Base-by-base conservation (phyloP, 148 eudicot genomes). In the Euryodendron excelsum region DNA sequence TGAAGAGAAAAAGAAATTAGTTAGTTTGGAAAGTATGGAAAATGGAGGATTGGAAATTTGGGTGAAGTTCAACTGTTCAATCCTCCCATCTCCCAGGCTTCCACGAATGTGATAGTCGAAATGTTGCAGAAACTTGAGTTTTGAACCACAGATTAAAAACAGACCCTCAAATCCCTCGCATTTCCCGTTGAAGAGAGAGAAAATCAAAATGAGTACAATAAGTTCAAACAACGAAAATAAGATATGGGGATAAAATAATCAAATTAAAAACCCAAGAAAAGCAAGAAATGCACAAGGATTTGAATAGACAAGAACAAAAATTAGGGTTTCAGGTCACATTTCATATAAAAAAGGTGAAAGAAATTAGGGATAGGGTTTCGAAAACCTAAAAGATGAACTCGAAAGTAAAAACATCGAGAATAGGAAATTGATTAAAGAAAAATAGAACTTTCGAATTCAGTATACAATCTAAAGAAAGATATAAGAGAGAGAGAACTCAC, bases 401-500 rank as follows among this genome's bases (percentile, higher is more conserved):
- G 0, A 55, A 64, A 47, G 37, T 1, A n/a, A 45, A 28, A 18
- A 41, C n/a, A n/a, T n/a, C n/a, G n/a, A 21, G 65, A 30, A 60
- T 21, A 15, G 15, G 67, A 62, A 27, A 27, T 61, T 27, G 66
- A 13, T 30, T 14, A 13, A 30, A 6, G 39, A 73, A 17, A 21
- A 41, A 71, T 45, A 28, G 0, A 1, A 7, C 47, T 37, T 15
- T n/a, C n/a, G n/a, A n/a, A n/a, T n/a, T n/a, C n/a, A n/a, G n/a
- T n/a, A n/a, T n/a, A n/a, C n/a, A n/a, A n/a, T 23, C 20, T 0
- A 53, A 74, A 36, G 8, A 33, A 13, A 23, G 10, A 47, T 31
- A 20, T 27, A 62, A 69, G 20, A 34, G 67, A 34, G 61, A 47
- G 63, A 72, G 50, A 61, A 80, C 89, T 90, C 28, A 96, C 98